Evolutionary conservation across 1,284 basidiomycete species (phyloP).

Genomic region (Apiotrichum siamense): DNA sequence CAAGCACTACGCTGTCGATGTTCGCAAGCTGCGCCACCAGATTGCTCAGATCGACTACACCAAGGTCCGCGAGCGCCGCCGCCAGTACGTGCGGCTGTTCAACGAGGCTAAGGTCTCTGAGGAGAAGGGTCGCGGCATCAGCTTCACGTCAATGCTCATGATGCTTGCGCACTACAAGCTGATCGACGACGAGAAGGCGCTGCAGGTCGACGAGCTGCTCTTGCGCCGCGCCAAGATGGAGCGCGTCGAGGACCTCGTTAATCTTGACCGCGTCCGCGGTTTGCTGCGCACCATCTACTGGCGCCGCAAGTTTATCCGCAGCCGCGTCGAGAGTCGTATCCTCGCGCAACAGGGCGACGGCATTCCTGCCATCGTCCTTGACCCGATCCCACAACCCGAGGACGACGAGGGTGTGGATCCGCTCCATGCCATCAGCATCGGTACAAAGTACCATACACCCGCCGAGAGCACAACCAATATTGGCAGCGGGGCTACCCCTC

Average conservation of each 20-base stretch:
- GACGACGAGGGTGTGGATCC: slow-evolving; percentile 16
- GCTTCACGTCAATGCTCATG: slow-evolving; percentile 84
- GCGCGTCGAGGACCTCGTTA: slow-evolving; percentile 72
- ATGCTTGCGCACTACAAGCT: slow-evolving; percentile 87
- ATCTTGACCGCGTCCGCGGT: slow-evolving; percentile 74
- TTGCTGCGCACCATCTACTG: slow-evolving; percentile 67
- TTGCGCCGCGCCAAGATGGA: slow-evolving; percentile 68
- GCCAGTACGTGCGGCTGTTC: slow-evolving; percentile 67
- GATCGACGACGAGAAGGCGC: slow-evolving; percentile 77
- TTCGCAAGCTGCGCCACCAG: slow-evolving; percentile 57
- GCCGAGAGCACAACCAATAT: background rate
- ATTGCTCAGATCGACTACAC: slow-evolving; percentile 62
- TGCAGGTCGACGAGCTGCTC: slow-evolving; percentile 75
- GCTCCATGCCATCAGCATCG: slow-evolving; percentile 16
- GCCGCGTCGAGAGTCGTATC: slow-evolving; percentile 15
- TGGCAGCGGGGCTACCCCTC: background rate
- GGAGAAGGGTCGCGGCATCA: slow-evolving; percentile 70
- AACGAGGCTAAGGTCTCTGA: slow-evolving; percentile 76
- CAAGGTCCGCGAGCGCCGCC: slow-evolving; percentile 60
- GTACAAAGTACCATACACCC: background rate
- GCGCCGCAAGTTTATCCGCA: slow-evolving; percentile 59
- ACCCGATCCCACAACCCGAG: slow-evolving; percentile 28
- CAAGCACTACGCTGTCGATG: slow-evolving; percentile 56
- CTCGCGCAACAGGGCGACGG: slow-evolving; percentile 28
- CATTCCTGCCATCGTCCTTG: slow-evolving; percentile 46